Conservation (phyloP, 2,329 filamentous ascomycete genomes). For the Alternaria consortialis region DNA sequence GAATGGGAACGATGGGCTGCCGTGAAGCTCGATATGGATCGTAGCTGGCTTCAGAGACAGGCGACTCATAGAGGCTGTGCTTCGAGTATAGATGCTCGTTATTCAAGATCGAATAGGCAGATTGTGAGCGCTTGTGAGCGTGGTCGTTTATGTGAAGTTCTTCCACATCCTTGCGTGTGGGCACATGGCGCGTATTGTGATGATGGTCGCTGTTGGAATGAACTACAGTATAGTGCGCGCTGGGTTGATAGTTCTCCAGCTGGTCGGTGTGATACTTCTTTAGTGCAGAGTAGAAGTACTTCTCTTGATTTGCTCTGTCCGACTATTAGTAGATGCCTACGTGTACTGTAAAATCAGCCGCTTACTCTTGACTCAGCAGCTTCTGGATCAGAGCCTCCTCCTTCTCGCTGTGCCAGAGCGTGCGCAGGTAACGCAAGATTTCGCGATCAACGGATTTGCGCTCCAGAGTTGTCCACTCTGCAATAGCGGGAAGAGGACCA, state of each 20-base stretch:
- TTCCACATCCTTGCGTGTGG: constrained; percentile 40
- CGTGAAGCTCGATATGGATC: constrained; percentile 83
- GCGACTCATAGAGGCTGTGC: constrained; percentile 61
- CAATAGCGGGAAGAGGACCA: constrained; percentile 64
- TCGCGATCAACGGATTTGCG: constrained; percentile 79
- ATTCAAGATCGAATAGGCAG: constrained; percentile 66
- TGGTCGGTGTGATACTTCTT: constrained; percentile 83
- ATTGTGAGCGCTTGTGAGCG: constrained; percentile 58
- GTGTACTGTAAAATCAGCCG: neutral
- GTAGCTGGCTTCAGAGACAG: constrained; percentile 69
- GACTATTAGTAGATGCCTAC: constrained; percentile 7
- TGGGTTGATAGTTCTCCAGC: constrained; percentile 82
- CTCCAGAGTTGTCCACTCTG: constrained; percentile 69
- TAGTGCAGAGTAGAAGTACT: constrained; percentile 89
- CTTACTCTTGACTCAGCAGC: constrained; percentile 62
- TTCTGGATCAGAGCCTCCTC: constrained; percentile 75
- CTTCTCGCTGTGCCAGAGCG: constrained; percentile 87
- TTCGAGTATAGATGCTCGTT: constrained; percentile 61
- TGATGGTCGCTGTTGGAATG: constrained; percentile 93
- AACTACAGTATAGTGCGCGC: constrained; percentile 68
- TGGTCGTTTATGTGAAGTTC: constrained; percentile 42
- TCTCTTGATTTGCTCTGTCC: constrained; percentile 82
- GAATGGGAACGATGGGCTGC: constrained; percentile 55
- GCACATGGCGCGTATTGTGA: constrained; percentile 39
- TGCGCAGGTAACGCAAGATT: constrained; percentile 83